Evolutionary conservation across 257 asterid genomes (phyloP).

Genomic region (Penstemon davidsonii): DNA sequence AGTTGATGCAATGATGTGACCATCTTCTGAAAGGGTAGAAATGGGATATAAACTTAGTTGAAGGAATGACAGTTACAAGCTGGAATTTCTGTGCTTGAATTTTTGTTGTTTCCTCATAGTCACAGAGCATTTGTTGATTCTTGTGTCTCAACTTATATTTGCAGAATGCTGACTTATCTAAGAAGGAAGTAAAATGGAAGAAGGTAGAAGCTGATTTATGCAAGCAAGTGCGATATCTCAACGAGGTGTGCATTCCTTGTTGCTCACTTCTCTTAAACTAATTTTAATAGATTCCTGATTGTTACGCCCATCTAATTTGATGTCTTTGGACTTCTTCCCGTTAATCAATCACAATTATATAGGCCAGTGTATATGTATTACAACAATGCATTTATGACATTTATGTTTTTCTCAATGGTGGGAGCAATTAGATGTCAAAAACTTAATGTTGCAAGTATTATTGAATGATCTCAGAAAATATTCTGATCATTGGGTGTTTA

Average conservation of each 20-base stretch:
- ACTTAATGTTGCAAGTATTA: constrained; percentile 13
- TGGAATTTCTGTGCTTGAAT: constrained; percentile 12
- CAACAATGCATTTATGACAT: neutral
- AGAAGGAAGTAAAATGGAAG: constrained; percentile 69
- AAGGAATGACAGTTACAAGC: constrained; percentile 1
- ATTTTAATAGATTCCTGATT: constrained; percentile 13
- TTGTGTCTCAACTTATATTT: constrained; percentile 20
- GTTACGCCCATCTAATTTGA: neutral
- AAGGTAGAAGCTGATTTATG: constrained; percentile 60
- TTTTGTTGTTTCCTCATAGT: neutral
- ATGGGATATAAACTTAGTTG: constrained; percentile 5
- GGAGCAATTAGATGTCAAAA: neutral
- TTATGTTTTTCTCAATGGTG: neutral
- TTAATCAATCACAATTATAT: neutral
- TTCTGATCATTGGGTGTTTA: neutral
- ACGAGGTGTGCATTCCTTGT: constrained; percentile 47
- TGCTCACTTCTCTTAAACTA: constrained; percentile 4
- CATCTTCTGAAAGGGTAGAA: neutral
- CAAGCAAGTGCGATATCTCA: constrained; percentile 47
- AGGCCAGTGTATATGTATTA: constrained; percentile 6
- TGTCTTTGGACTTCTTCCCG: neutral
- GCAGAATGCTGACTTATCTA: constrained; percentile 59
- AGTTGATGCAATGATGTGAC: constrained; percentile 3
- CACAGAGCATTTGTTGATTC: constrained; percentile 7
- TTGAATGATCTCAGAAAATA: neutral